A percentile compares a stretch with the other conserved stretches of the same genome.
phyloP scores from a whole-genome alignment of 2,329 filamentous ascomycete species.

The Colletotrichum kahawae region DNA sequence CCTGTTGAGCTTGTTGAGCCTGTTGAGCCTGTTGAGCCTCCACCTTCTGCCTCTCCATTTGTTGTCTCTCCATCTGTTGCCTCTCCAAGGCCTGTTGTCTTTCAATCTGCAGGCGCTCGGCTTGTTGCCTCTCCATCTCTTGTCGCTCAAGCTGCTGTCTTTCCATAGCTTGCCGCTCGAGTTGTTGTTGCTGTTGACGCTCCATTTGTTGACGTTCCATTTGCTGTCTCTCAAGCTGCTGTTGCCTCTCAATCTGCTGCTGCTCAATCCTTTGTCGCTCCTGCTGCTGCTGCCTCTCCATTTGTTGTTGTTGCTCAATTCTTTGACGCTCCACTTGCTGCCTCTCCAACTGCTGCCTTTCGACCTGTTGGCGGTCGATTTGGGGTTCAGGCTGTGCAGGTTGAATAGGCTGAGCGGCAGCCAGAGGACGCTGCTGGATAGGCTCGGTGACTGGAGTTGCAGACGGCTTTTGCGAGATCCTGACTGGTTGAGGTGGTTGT shows the following conservation, averaged over 20 bases:
- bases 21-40: slow-evolving; percentile 31
- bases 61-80: slow-evolving; percentile 9
- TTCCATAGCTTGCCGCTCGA: slow-evolving; percentile 21
- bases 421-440: slow-evolving; percentile 37
- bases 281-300: slow-evolving; percentile 31
- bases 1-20: slow-evolving; percentile 25
- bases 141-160: slow-evolving; percentile 23
- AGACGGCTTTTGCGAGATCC: slow-evolving; percentile 45
- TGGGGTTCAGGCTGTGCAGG: slow-evolving; percentile 35
- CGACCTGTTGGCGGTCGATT: slow-evolving; percentile 29
- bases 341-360: slow-evolving; percentile 19
- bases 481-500: slow-evolving; percentile 41
- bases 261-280: slow-evolving; percentile 28
- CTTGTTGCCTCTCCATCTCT: slow-evolving; percentile 25
- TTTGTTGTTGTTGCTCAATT: slow-evolving; percentile 24
- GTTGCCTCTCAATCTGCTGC: slow-evolving; percentile 25
- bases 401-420: slow-evolving; percentile 38
- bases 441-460: slow-evolving; percentile 36
- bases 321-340: slow-evolving; percentile 26
- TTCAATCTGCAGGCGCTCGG: slow-evolving; percentile 28
- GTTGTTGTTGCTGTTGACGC: neutral
- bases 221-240: slow-evolving; percentile 22
- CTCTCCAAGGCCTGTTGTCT: slow-evolving; percentile 5
- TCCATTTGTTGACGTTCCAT: neutral
- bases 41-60: slow-evolving; percentile 18